These are phyloP conservation scores for Trebouxia sp. DNA, from an alignment of 139 green algal species.

Conservation along the genomic window DNA sequence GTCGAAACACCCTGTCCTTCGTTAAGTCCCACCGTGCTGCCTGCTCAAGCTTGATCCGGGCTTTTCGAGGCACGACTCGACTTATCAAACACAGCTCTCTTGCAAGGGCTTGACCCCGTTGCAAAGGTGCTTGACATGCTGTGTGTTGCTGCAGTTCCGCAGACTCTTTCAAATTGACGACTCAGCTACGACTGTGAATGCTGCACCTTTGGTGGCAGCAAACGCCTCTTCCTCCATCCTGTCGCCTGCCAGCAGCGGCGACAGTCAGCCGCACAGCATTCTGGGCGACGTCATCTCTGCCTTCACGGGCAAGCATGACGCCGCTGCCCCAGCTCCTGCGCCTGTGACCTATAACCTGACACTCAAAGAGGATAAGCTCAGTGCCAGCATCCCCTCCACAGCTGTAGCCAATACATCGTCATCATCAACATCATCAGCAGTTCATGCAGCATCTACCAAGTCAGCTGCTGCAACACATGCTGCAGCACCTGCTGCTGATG, in stretches of 20 bases:
- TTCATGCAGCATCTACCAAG: no score
- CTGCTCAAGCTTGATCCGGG: no score
- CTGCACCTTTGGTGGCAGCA: neutral
- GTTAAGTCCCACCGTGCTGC: no score
- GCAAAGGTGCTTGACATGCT: no score
- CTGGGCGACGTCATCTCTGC: neutral
- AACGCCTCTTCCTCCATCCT: neutral
- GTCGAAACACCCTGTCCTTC: no score
- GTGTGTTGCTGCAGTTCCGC: neutral
- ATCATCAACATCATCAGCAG: neutral
- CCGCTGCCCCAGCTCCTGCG: neutral
- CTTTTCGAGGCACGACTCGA: no score
- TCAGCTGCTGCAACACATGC: neutral
- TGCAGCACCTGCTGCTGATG: neutral
- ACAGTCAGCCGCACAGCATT: constrained; percentile 5
- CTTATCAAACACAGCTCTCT: no score
- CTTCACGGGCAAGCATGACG: neutral
- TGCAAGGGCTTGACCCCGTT: no score
- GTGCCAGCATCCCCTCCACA: no score
- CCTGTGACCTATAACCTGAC: neutral
- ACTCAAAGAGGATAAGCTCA: no score
- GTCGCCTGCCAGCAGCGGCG: neutral
- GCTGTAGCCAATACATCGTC: neutral
- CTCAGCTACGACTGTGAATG: constrained; percentile 5
- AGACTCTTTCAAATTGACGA: constrained; percentile 9